These are phyloP conservation scores for Syzygium syzygioides DNA, from an alignment of 441 rosid genomes.

Conservation along the genomic window DNA sequence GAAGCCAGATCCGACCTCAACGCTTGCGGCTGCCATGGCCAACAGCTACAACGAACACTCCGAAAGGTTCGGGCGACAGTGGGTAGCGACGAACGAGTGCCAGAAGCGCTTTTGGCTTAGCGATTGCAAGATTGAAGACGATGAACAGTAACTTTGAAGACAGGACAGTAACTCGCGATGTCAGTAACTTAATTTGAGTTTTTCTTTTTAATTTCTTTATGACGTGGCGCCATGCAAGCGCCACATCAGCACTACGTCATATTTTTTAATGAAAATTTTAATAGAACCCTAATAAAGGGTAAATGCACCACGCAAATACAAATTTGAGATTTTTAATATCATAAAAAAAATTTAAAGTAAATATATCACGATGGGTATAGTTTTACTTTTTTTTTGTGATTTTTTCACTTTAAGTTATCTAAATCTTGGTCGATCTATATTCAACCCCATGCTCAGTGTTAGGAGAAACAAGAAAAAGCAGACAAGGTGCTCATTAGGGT, in stretches of 20 bases:
- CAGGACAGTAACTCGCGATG: background rate
- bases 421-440: background rate
- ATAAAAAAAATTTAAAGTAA: no score
- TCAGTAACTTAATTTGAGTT: no score
- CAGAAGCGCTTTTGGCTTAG: background rate
- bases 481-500: background rate
- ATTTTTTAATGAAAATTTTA: no score
- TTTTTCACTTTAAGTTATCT: background rate
- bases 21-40: background rate
- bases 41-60: background rate
- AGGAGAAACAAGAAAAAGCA: background rate
- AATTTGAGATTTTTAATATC: rapidly evolving
- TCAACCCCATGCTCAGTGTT: background rate
- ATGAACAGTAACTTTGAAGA: background rate
- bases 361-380: no score
- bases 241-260: rapidly evolving
- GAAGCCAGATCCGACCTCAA: background rate
- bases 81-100: background rate
- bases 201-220: no score
- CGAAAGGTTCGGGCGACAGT: background rate
- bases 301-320: no score
- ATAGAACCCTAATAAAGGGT: no score
- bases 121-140: background rate
- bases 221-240: no score
- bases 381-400: rapidly evolving